Evolutionary conservation across 352 stramenopile genomes (phyloP).

Genomic region (Phytophthora pluvialis): DNA sequence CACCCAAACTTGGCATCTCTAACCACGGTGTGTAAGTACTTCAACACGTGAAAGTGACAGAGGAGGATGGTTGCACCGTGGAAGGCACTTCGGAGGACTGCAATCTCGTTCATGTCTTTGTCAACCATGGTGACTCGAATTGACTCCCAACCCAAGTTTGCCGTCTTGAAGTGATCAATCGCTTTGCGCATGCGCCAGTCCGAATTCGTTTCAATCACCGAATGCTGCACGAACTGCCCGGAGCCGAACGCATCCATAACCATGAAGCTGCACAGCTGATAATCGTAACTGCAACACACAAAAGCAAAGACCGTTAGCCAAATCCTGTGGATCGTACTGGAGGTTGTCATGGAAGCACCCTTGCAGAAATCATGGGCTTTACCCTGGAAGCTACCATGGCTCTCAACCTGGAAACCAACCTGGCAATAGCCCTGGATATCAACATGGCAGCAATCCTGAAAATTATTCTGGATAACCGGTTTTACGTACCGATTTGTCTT

Average conservation of each 20-base stretch:
- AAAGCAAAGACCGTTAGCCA: not conserved
- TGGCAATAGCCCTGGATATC: no score
- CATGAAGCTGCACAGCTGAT: conserved; percentile 7
- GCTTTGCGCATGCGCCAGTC: conserved; percentile 5
- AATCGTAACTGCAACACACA: conserved; percentile 4
- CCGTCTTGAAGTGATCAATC: not conserved
- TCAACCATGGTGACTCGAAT: not conserved
- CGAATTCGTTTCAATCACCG: not conserved
- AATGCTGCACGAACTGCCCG: conserved; percentile 3
- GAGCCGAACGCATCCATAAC: conserved; percentile 1
- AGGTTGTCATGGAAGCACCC: no score
- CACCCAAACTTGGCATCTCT: not conserved
- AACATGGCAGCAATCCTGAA: no score
- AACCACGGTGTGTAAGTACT: not conserved
- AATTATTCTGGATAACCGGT: no score
- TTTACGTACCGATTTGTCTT: no score
- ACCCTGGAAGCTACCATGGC: no score
- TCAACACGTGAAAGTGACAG: not conserved
- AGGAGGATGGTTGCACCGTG: not conserved
- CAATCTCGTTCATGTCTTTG: conserved; percentile 9
- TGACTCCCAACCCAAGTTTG: not conserved
- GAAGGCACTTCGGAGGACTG: not conserved
- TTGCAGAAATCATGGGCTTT: no score
- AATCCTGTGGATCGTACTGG: no score
- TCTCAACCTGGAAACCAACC: not conserved